Base-by-base conservation (phyloP, 192 early-diverging fungal genomes). In the Spizellomyces sp. region DNA sequence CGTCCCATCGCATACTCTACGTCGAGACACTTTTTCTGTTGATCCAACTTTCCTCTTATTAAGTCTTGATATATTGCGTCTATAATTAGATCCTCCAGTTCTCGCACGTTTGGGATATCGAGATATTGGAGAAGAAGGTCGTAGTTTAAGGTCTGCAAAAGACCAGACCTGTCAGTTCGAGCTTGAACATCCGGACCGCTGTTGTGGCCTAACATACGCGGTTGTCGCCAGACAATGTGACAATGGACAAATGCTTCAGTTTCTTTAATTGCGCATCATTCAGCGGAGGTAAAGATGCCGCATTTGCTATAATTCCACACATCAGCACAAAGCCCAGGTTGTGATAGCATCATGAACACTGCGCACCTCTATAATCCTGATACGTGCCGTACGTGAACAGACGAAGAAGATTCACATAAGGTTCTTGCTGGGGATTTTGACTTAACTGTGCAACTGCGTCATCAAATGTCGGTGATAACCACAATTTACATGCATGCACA, bases 11-110 rank as follows among this genome's bases (percentile, higher is more conserved):
- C 84, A 45, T 85, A 88, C 70, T 92, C 88, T 2, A 95, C 85
- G 64, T 91, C 88, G 46, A 95, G 62, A 56, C 83, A 87, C 58
- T 89, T 84, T 65, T 83, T 73, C 59, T 90, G 89, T 68, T 95
- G 94, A 74, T 95, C 94, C 47, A 95, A 78, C 79, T 91, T 94
- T 41, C 92, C 94, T 45, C 79, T 83, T 57, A 95, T 75, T 7
- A 95, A 77, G 58, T 86, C 87, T 64, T 91, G 89, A 63, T 95
- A 94, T 44, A 95, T 89, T 36, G 92, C 88, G 58, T 92, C 91
- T 67, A 95, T 95, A 70, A 95, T 91, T 61, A 95, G 76, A 75
- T 95, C 94, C 67, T 95, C 94, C 45, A 95, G 79, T 55, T 93
- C 89, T 45, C 94, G 85, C 8, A 94, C 86, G 66, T 89, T 92